phyloP scores from a whole-genome alignment of 805 yeast genomes.

The Nakazawaea molendinolei region DNA sequence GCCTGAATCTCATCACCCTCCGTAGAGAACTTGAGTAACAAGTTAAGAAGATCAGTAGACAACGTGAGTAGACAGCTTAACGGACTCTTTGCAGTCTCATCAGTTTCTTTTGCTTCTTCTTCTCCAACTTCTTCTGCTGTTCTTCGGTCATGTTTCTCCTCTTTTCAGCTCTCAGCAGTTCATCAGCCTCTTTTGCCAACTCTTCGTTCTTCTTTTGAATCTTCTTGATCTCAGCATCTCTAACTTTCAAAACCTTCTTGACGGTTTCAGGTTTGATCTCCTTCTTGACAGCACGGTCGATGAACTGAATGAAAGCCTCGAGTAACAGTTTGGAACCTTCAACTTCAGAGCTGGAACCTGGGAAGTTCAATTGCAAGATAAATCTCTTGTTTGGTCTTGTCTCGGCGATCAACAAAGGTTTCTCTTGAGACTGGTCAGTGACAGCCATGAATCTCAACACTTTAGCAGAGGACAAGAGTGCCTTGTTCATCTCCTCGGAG shows the following conservation, averaged over 20 bases:
- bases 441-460: slow-evolving; percentile 64
- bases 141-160: slow-evolving; percentile 59
- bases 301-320: slow-evolving; percentile 47
- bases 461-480: slow-evolving; percentile 23
- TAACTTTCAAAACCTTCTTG: slow-evolving; percentile 69
- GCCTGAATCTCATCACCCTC: no score
- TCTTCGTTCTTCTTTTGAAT: slow-evolving; percentile 64
- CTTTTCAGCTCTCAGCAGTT: slow-evolving; percentile 64
- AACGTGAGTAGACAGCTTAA: no score
- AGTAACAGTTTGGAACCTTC: slow-evolving; percentile 44
- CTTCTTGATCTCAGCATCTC: slow-evolving; percentile 68
- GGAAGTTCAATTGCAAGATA: slow-evolving; percentile 46
- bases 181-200: slow-evolving; percentile 57
- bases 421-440: slow-evolving; percentile 77
- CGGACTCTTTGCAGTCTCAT: slow-evolving; percentile 52
- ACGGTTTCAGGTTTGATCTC: slow-evolving; percentile 68
- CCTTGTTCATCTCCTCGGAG: slow-evolving; percentile 37
- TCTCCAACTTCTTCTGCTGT: slow-evolving; percentile 67
- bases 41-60: no score
- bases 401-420: slow-evolving; percentile 56
- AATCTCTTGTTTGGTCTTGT: slow-evolving; percentile 48
- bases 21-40: no score
- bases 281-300: slow-evolving; percentile 51
- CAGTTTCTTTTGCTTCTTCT: slow-evolving; percentile 72
- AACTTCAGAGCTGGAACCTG: slow-evolving; percentile 42